Evolutionary conservation across 495 filamentous ascomycete genomes (phyloP).

Genomic region (Acidomyces sp.): DNA sequence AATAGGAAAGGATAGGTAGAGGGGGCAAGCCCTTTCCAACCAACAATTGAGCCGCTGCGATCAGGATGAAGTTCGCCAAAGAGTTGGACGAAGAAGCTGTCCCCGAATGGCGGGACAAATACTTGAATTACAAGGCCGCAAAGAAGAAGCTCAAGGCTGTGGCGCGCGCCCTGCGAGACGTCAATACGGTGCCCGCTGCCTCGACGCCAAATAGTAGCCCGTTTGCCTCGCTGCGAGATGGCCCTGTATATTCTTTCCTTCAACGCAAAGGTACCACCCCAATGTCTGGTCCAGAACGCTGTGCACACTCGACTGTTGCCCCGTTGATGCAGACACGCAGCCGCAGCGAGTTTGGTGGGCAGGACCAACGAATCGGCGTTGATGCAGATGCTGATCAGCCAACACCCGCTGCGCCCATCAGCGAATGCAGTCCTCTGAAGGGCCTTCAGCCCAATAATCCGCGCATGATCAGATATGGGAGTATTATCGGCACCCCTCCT

Average conservation of each 20-base stretch:
- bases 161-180: slow-evolving; percentile 46
- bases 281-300: too few relatives aligned
- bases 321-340: slow-evolving; percentile 1
- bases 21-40: not conserved
- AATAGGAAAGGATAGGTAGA: not conserved
- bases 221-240: slow-evolving; percentile 26
- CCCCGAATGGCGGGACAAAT: slow-evolving; percentile 86
- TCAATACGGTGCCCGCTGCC: not conserved
- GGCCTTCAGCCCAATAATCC: slow-evolving; percentile 7
- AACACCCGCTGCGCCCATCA: not conserved
- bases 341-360: not conserved
- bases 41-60: not conserved
- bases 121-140: slow-evolving; percentile 79
- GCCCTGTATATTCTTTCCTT: slow-evolving; percentile 25
- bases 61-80: slow-evolving; percentile 59
- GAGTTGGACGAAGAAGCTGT: slow-evolving; percentile 79
- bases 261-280: slow-evolving; percentile 16
- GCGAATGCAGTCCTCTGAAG: slow-evolving; percentile 20
- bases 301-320: too few relatives aligned
- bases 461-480: slow-evolving; percentile 50
- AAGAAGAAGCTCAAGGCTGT: slow-evolving; percentile 85
- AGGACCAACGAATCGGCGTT: not conserved
- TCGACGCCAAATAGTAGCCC: slow-evolving; percentile 11
- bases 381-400: slow-evolving; percentile 1
- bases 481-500: slow-evolving; percentile 57